Evolutionary conservation across 805 yeast species (phyloP).

Genomic region (Allodekkera sacchari): DNA sequence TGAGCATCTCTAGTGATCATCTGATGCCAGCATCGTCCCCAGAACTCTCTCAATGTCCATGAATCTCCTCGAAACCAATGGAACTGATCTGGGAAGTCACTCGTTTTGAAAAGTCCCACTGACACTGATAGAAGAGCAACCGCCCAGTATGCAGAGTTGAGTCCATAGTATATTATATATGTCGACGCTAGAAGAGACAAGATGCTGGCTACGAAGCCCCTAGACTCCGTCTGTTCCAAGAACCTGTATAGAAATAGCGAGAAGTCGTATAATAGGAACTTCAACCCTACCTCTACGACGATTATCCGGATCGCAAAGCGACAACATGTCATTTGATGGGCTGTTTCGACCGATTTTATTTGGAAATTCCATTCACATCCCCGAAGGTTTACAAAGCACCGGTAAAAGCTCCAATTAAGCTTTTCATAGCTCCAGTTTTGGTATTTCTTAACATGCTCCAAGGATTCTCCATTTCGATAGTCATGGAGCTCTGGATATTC

Average conservation of each 20-base stretch:
- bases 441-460: too few relatives aligned
- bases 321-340: conserved; percentile 6
- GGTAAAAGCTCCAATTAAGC: conserved; percentile 5
- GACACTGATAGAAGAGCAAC: conserved; percentile 3
- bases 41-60: conserved; percentile 4
- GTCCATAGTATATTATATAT: conserved; percentile 4
- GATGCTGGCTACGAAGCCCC: background rate
- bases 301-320: conserved; percentile 4
- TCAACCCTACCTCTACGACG: conserved; percentile 4
- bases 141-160: conserved; percentile 5
- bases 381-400: conserved; percentile 7
- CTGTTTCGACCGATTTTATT: background rate
- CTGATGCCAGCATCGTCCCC: conserved; percentile 12
- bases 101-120: conserved; percentile 2
- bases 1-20: conserved; percentile 6
- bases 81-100: conserved; percentile 9
- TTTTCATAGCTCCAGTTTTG: too few relatives aligned
- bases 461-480: too few relatives aligned
- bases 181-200: background rate
- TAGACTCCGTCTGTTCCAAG: background rate
- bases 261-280: conserved; percentile 6
- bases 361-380: conserved; percentile 11
- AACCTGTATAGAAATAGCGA: conserved; percentile 1
- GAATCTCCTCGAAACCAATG: conserved; percentile 4
- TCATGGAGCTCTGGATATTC: too few relatives aligned